Evolutionary conservation across 306 rosid genomes (phyloP), one percentile per base, ranked within the genome.

Genomic region (Begonia loranthoides): DNA sequence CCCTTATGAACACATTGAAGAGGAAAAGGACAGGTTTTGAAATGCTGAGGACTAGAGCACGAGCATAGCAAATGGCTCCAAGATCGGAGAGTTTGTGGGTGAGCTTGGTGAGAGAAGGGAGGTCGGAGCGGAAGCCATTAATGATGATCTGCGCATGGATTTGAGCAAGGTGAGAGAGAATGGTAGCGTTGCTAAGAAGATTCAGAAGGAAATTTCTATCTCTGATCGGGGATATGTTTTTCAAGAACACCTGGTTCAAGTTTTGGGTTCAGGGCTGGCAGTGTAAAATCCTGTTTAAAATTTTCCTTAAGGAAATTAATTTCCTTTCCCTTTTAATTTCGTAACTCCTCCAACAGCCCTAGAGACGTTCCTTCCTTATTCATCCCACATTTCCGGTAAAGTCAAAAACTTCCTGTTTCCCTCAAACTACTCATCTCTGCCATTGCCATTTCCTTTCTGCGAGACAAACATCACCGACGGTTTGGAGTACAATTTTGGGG

Each of bases 1-100:
- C 95, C 55, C 66, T 65, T 45, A 86, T 64, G 54, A 90, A 73
- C 51, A 86, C 99, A 57, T 90, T 86, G 73, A 72, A 76, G 70
- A 90, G 81, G 80, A 90, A 90, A 24, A 76, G 73, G 47, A 86
- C 99, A 9, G 99, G 93, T 9, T 44, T 74, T n/a, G 70, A 80
- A 49, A 77, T 52, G 50, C 82, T 68, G 80, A 73, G 70, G 74
- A 82, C 71, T 62, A 86, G 85, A 49, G 69, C 60, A 6, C 71
- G 83, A 4, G 95, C 92, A 19, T 64, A 71, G 66, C 51, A 73
- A 4, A 81, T 66, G 84, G 92, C 88, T 15, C 66, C 67, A 28
- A 80, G 66, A 60, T 90, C 84, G 59, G 80, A 83, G 67, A 90
- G 73, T 67, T 73, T 77, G 69, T 90, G 94, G 41, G 73, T 76